phyloP scores from a whole-genome alignment of 1,284 basidiomycete genomes.

The Microbotryomycetes sp. region DNA sequence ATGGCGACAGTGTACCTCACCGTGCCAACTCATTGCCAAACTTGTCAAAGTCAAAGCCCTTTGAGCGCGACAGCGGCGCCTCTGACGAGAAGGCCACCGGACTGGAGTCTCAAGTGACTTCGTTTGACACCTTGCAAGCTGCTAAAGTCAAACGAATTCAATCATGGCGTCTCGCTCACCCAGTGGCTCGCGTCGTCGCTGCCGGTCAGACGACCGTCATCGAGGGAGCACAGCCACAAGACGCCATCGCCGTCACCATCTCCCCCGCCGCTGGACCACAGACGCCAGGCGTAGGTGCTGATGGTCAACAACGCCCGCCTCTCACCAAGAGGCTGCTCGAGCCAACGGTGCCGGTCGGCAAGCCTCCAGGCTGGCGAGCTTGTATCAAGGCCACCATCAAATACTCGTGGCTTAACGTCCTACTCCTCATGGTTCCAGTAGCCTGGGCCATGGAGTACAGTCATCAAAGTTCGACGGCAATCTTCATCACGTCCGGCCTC shows the following conservation, averaged over 20 bases:
- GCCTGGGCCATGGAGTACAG: conserved; percentile 59
- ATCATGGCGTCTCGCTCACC: neutral
- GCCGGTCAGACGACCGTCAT: neutral
- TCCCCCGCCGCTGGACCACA: neutral
- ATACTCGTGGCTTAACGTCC: conserved; percentile 50
- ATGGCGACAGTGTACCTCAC: neutral
- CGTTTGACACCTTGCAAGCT: neutral
- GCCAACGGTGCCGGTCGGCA: conserved; percentile 21
- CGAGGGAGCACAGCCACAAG: neutral
- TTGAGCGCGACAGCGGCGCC: too few relatives aligned
- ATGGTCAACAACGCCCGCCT: neutral
- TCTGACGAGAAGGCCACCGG: neutral
- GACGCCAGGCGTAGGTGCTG: neutral
- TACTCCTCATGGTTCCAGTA: conserved; percentile 51
- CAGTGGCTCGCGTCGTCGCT: neutral
- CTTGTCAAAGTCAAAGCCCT: neutral
- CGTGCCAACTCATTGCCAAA: neutral
- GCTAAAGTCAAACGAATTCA: neutral
- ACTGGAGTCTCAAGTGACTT: neutral
- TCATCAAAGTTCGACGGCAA: conserved; percentile 51
- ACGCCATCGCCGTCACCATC: neutral
- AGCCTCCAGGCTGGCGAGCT: conserved; percentile 16
- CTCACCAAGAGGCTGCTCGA: conserved; percentile 24
- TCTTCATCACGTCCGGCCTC: conserved; percentile 60
- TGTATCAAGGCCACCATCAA: conserved; percentile 44